Evolutionary conservation across 2,329 filamentous ascomycete species (phyloP).

Genomic region (Beauveria medogensis): DNA sequence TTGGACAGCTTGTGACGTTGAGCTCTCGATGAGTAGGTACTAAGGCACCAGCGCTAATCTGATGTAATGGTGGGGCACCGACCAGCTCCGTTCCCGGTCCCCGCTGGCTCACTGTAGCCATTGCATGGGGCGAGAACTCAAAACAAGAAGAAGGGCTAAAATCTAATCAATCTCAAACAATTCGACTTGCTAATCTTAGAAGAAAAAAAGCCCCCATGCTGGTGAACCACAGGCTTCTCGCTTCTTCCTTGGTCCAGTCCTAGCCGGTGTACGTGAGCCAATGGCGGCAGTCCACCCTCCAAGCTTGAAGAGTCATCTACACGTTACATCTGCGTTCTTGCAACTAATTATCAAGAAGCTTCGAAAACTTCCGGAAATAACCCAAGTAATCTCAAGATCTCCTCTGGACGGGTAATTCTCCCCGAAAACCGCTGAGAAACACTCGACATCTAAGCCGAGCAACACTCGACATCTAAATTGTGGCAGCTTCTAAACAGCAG

Average conservation of each 20-base stretch:
- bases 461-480: too few species aligned
- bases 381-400: background rate
- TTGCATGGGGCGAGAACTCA: too few species aligned
- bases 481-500: too few species aligned
- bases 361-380: background rate
- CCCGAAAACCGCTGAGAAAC: too few species aligned
- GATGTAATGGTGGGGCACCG: slow-evolving; percentile 4
- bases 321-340: background rate
- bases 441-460: too few species aligned
- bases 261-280: too few species aligned
- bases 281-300: slow-evolving; percentile 16
- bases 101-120: background rate
- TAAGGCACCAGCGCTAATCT: background rate
- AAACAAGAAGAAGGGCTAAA: too few species aligned
- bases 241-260: too few species aligned
- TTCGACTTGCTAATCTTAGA: too few species aligned
- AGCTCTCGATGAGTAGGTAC: background rate
- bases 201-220: too few species aligned
- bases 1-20: background rate
- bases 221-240: too few species aligned
- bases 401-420: background rate
- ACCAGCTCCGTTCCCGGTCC: background rate
- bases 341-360: background rate
- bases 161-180: too few species aligned
- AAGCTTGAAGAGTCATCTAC: background rate